Base-by-base conservation (phyloP, 345 rosid genomes). In the Boechera divaricarpa region DNA sequence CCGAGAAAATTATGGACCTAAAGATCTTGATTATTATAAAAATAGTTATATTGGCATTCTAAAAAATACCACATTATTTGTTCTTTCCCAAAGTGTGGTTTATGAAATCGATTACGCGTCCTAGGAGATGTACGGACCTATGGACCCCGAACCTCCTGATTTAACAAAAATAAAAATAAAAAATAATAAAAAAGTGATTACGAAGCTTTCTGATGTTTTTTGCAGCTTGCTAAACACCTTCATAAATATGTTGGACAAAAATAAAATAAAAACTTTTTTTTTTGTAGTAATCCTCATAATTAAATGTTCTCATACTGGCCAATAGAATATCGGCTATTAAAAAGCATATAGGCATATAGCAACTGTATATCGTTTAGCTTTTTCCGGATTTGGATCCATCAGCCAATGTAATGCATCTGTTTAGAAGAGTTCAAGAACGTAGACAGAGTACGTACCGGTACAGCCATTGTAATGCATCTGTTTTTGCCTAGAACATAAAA, bases 391-490 rank as follows among this genome's bases (percentile, higher is more conserved):
- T 28, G 4, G 38, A 13, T 63, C 5, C 5, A 38, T 41, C 10
- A 62, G 11, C 35, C 4, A 31, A 7, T 45, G 10, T 45, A 12
- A 29, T 29, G 21, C 36, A 28, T 32, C 11, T 10, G 49, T 10
- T 24, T 11, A 52, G 13, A 67, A 52, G 13, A 21, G 8, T 21
- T 67, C 9, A 36, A 13, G 59, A 35, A 35, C 47, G 7, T 67
- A 11, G 31, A 51, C 32, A 38, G 3, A 36, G 31, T 35, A 36
- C 12, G 12, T 24, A 67, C 15, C 38, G 18, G 21, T 36, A 67
- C 15, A 68, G 2, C 51, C 28, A 68, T 15, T 52, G 13, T 2
- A 52, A 53, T 53, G 61, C 7, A 67, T 67, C 35, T 67, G 24
- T 68, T 68, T 24, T 54, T n/a, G 62, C 54, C 38, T 53, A 36